These are phyloP conservation scores for Yamadazyma diddensiae DNA, from an alignment of 1,139 yeast genomes.

Conservation along the genomic window DNA sequence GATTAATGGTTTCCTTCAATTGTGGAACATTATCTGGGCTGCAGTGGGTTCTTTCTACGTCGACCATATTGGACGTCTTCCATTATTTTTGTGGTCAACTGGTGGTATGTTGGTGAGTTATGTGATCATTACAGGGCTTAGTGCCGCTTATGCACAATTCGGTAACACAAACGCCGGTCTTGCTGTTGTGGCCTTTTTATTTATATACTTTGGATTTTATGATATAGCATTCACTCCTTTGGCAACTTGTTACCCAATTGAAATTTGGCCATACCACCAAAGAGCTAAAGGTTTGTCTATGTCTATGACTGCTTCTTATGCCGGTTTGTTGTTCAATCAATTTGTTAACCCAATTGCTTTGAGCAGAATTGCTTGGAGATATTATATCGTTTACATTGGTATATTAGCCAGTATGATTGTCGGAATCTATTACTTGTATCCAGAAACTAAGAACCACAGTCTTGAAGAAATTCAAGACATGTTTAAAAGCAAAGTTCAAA, in stretches of 20 bases:
- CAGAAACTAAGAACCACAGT: constrained; percentile 48
- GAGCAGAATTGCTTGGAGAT: constrained; percentile 37
- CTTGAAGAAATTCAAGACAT: constrained; percentile 36
- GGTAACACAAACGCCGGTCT: constrained; percentile 38
- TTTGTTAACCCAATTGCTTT: constrained; percentile 27
- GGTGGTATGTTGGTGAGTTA: constrained; percentile 36
- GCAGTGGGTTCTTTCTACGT: constrained; percentile 28
- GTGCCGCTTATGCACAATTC: constrained; percentile 7
- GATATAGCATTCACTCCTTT: constrained; percentile 47
- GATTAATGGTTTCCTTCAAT: constrained; percentile 16
- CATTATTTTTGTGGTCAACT: constrained; percentile 37
- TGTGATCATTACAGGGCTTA: constrained; percentile 29
- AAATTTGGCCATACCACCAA: constrained; percentile 26
- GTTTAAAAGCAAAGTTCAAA: constrained; percentile 8
- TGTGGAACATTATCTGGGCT: constrained; percentile 13
- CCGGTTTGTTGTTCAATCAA: constrained; percentile 26
- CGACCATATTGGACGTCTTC: constrained; percentile 47
- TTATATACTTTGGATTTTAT: constrained; percentile 44
- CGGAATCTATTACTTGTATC: constrained; percentile 37
- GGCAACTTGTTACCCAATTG: constrained; percentile 38
- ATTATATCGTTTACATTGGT: constrained; percentile 43
- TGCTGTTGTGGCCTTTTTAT: constrained; percentile 48
- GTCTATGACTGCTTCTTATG: constrained; percentile 42
- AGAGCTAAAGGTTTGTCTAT: constrained; percentile 35
- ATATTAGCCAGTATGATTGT: constrained; percentile 34